Evolutionary conservation across 192 early-diverging fungal species (phyloP), one percentile per base, ranked within the genome.

Genomic region (Coemansia sp.): DNA sequence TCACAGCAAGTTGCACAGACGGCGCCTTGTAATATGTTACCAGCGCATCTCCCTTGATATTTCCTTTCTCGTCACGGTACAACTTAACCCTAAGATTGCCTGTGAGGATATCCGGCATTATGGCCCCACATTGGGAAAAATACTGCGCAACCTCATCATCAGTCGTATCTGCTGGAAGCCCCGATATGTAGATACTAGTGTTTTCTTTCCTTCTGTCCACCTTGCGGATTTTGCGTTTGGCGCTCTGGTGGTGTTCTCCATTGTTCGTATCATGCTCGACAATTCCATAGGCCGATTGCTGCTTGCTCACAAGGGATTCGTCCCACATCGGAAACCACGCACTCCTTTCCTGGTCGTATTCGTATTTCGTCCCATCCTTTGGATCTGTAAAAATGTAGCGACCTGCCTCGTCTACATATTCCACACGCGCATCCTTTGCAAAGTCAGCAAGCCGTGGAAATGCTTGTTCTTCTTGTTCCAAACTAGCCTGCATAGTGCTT

Each of bases 11-110:
- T 18, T 87, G 70, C 18, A 99, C 95, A 2, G 92, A 94, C 66
- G 97, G 95, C 47, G 89, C 89, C 71, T 95, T 92, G 68, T 95
- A 89, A 74, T 93, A 99, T 12, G 89, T 92, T 8, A 99, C 89
- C 7, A 99, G 78, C 7, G 90, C 97, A 75, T 99, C 97, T 2
- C 97, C 97, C 71, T 96, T 97, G 23, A 87, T 70, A 9, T 69
- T 64, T 9, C 89, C 91, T 8, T 88, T 69, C n/a, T 70, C 78
- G 56, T 95, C 83, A 13, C 76, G 84, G 70, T 99, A 99, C 54
- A 99, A 69, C 70, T 98, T 99, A 64, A 99, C 93, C 49, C 88
- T 89, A 10, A 95, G 94, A 60, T 88, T 76, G 21, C 91, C 71
- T 52, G 80, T 82, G 11, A 65, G 12, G 6, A 82, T 61, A 47